Conservation (phyloP, 345 rosid genomes). For the Euphorbia pulcherrima region DNA sequence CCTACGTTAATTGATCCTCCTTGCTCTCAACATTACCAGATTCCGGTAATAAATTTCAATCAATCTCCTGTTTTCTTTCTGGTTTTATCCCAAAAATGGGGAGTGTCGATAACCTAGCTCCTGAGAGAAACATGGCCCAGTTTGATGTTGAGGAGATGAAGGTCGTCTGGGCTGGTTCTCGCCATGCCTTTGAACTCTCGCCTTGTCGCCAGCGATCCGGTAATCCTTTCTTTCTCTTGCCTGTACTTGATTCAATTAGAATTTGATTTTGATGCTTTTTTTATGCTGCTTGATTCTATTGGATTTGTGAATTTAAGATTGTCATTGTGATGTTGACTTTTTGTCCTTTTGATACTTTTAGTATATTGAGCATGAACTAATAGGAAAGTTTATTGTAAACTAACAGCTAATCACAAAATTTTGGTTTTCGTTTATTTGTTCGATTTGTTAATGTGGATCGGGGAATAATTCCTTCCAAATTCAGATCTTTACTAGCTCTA, state of each 20-base stretch:
- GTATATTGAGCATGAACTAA: not conserved
- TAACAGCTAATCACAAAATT: not conserved
- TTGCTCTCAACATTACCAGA: not conserved
- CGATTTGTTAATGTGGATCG: not conserved
- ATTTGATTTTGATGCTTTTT: not conserved
- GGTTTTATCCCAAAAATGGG: slow-evolving; percentile 31
- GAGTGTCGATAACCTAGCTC: slow-evolving; percentile 56
- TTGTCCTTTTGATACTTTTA: not conserved
- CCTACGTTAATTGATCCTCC: not conserved
- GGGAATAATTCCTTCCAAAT: not conserved
- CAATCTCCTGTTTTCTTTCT: not conserved
- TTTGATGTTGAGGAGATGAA: slow-evolving; percentile 90
- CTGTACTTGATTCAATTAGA: too few species aligned
- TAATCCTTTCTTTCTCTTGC: slow-evolving; percentile 9
- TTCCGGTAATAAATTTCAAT: not conserved
- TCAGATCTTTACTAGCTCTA: not conserved
- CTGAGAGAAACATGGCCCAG: slow-evolving; percentile 71
- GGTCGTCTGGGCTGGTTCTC: slow-evolving; percentile 96
- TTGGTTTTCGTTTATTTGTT: not conserved
- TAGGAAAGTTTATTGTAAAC: not conserved
- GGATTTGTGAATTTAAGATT: too few species aligned
- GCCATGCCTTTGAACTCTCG: slow-evolving; percentile 66
- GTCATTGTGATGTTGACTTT: too few species aligned
- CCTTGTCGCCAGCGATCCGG: slow-evolving; percentile 95
- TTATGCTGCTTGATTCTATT: not conserved